phyloP scores from a whole-genome alignment of 495 filamentous ascomycete genomes.

The Annulohypoxylon nitens region DNA sequence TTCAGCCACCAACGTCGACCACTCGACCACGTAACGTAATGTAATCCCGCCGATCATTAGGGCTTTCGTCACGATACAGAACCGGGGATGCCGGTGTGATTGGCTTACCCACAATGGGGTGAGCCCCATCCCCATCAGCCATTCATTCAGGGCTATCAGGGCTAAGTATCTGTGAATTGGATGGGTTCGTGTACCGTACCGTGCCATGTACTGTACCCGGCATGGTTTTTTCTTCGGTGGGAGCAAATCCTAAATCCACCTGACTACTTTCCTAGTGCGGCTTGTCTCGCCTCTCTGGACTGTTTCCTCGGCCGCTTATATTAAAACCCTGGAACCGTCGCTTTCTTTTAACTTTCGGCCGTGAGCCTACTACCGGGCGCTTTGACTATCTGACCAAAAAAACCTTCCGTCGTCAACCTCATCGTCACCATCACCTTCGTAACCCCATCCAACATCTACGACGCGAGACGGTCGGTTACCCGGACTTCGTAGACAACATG shows the following conservation, averaged over 20 bases:
- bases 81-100: conserved; percentile 41
- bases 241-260: conserved; percentile 36
- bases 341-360: conserved; percentile 25
- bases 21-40: conserved; percentile 41
- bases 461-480: conserved; percentile 19
- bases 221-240: conserved; percentile 40
- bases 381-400: conserved; percentile 29
- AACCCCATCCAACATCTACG: conserved; percentile 7
- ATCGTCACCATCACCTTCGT: conserved; percentile 4
- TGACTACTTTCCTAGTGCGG: conserved; percentile 39
- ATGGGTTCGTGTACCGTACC: conserved; percentile 23
- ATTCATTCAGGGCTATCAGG: conserved; percentile 9
- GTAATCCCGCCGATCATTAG: conserved; percentile 45
- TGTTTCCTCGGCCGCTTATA: conserved; percentile 22
- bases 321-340: conserved; percentile 30
- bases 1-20: conserved; percentile 33
- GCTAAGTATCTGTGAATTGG: conserved; percentile 6
- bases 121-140: conserved; percentile 19
- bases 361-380: conserved; percentile 15
- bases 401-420: conserved; percentile 35
- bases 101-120: conserved; percentile 36
- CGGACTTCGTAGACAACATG: conserved; percentile 31
- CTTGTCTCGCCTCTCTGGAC: conserved; percentile 9
- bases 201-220: conserved; percentile 5
- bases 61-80: conserved; percentile 38